Evolutionary conservation across 2,329 filamentous ascomycete genomes (phyloP).

Genomic region (Xylaria sp.): DNA sequence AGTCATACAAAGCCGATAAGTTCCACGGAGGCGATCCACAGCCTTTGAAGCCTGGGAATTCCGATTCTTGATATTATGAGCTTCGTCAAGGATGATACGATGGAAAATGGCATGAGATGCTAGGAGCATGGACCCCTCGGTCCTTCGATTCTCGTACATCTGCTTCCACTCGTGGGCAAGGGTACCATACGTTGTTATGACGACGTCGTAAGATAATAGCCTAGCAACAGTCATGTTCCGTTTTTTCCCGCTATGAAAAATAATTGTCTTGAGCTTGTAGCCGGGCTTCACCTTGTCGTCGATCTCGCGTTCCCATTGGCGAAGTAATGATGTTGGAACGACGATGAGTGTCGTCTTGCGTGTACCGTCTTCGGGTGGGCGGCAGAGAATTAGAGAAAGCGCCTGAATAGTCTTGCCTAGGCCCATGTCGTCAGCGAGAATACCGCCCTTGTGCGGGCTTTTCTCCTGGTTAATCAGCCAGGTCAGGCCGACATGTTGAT

Average conservation of each 20-base stretch:
- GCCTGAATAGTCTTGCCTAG: slow-evolving; percentile 50
- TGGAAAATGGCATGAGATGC: slow-evolving; percentile 66
- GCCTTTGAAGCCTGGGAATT: slow-evolving; percentile 71
- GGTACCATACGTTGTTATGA: slow-evolving; percentile 83
- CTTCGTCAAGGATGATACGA: slow-evolving; percentile 83
- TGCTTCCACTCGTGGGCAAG: slow-evolving; percentile 73
- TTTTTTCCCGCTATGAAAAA: slow-evolving; percentile 44
- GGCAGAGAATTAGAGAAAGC: slow-evolving; percentile 46
- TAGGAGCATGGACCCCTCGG: slow-evolving; percentile 63
- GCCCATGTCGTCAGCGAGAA: slow-evolving; percentile 50
- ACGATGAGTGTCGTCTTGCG: slow-evolving; percentile 48
- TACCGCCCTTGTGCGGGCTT: slow-evolving; percentile 43
- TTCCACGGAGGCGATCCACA: slow-evolving; percentile 68
- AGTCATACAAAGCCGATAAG: slow-evolving; percentile 79
- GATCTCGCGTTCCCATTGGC: slow-evolving; percentile 49
- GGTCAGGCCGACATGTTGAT: slow-evolving; percentile 47
- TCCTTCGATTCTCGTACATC: slow-evolving; percentile 57
- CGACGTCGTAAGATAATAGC: slow-evolving; percentile 75
- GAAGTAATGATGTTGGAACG: slow-evolving; percentile 44
- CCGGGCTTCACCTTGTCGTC: slow-evolving; percentile 45
- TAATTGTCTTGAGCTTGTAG: slow-evolving; percentile 44
- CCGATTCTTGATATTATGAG: slow-evolving; percentile 85
- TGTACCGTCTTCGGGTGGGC: slow-evolving; percentile 40
- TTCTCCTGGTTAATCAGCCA: slow-evolving; percentile 49
- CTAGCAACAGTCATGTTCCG: slow-evolving; percentile 48